These are phyloP conservation scores for Xerophyta viscosa DNA, from an alignment of 106 monocot genomes.

Conservation along the genomic window DNA sequence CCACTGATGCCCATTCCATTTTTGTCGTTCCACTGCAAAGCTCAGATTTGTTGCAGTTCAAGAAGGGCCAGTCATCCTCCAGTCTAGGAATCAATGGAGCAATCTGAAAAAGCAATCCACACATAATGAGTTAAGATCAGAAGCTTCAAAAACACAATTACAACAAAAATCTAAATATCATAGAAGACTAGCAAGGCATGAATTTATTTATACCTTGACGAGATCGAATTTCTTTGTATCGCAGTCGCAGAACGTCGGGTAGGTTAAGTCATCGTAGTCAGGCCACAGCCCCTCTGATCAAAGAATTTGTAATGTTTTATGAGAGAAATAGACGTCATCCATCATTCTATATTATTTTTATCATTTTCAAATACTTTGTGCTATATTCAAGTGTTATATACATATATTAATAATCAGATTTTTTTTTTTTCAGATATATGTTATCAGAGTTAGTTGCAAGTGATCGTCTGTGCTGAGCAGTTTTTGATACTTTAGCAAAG, in stretches of 20 bases:
- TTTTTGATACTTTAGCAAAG: too few relatives aligned
- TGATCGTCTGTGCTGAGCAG: too few relatives aligned
- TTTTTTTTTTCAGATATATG: too few relatives aligned
- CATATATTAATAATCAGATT: too few relatives aligned
- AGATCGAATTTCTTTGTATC: background rate
- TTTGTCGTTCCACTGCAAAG: background rate
- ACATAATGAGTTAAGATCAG: background rate
- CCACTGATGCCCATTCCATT: background rate
- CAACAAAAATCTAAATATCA: too few relatives aligned
- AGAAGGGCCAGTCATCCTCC: background rate
- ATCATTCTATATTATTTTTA: background rate
- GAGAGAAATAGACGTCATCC: background rate
- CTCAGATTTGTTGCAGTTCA: background rate
- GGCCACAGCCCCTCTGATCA: background rate
- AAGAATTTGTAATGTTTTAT: background rate
- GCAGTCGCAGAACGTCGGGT: background rate
- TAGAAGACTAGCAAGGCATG: background rate
- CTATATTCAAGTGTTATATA: too few relatives aligned
- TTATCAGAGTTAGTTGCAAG: too few relatives aligned
- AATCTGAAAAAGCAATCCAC: background rate
- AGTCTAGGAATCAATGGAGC: background rate
- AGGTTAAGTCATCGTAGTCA: background rate
- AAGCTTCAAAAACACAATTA: background rate
- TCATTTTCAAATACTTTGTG: too few relatives aligned
- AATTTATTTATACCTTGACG: background rate